Conservation (phyloP, 2,329 filamentous ascomycete genomes). For the Aspergillus terreus region DNA sequence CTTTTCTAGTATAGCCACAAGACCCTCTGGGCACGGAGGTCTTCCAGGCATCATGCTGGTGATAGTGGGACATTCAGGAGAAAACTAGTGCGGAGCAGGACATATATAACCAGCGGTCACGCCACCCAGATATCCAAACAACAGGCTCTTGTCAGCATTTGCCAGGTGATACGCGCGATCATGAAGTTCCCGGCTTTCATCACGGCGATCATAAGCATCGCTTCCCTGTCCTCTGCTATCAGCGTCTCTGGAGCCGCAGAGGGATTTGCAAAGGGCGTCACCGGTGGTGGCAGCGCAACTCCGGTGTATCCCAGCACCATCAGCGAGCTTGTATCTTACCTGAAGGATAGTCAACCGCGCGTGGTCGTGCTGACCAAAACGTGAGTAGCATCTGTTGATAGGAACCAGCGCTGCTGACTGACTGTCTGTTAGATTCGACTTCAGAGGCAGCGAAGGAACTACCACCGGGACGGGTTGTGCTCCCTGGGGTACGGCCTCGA, state of each 20-base stretch:
- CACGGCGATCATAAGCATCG: too few relatives aligned
- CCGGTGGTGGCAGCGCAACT: conserved; percentile 56
- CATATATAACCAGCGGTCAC: too few relatives aligned
- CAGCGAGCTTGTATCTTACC: conserved; percentile 57
- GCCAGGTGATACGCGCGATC: too few relatives aligned
- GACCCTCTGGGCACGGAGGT: too few relatives aligned
- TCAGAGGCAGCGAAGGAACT: conserved; percentile 27
- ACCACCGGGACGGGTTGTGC: conserved; percentile 54
- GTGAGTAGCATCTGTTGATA: background rate
- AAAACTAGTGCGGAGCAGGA: too few relatives aligned
- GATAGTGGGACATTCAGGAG: too few relatives aligned
- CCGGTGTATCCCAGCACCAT: conserved; percentile 53
- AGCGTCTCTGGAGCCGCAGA: conserved; percentile 34
- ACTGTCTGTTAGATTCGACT: conserved; percentile 15
- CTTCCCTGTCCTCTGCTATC: conserved; percentile 7
- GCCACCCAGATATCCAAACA: too few relatives aligned
- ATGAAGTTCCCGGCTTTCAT: too few relatives aligned
- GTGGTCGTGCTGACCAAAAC: conserved; percentile 49
- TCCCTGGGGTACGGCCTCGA: conserved; percentile 52
- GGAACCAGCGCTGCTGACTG: background rate
- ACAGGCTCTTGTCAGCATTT: too few relatives aligned
- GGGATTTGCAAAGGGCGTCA: conserved; percentile 53
- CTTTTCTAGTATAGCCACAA: too few relatives aligned
- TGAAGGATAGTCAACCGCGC: conserved; percentile 51
- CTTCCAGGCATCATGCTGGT: too few relatives aligned